Conservation (phyloP, 2,329 filamentous ascomycete genomes). For the Microcyclosporella mali region DNA sequence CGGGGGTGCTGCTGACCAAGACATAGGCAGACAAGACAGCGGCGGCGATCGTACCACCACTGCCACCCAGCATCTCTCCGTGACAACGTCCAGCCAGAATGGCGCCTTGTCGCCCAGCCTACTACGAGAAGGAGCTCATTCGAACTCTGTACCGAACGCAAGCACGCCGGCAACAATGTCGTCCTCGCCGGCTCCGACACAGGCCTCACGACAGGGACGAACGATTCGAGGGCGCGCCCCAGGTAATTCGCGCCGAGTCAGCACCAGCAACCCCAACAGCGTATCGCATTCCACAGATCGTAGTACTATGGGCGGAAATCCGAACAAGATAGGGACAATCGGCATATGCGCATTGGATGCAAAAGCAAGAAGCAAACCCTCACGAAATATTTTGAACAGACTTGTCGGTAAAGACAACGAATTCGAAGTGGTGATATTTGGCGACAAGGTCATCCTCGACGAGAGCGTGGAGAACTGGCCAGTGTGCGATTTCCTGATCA, state of each 20-base stretch:
- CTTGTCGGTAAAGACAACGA: conserved; percentile 85
- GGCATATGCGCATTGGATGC: conserved; percentile 93
- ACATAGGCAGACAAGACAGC: conserved; percentile 9
- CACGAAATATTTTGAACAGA: conserved; percentile 88
- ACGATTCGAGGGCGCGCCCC: conserved; percentile 37
- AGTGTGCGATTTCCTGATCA: conserved; percentile 91
- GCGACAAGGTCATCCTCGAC: conserved; percentile 96
- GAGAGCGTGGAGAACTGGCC: conserved; percentile 97
- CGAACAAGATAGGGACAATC: conserved; percentile 57
- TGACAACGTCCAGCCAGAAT: conserved; percentile 42
- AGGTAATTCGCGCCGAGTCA: conserved; percentile 66
- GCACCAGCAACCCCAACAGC: conserved; percentile 75
- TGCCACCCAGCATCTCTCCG: conserved; percentile 38
- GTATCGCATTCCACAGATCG: conserved; percentile 72
- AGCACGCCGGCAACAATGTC: not conserved
- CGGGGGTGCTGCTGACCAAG: conserved; percentile 10
- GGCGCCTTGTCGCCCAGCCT: conserved; percentile 37
- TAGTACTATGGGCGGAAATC: conserved; percentile 50
- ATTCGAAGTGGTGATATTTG: conserved; percentile 96
- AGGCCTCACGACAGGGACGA: conserved; percentile 16
- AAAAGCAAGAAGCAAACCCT: conserved; percentile 94
- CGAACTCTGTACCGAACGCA: not conserved
- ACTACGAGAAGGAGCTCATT: conserved; percentile 31
- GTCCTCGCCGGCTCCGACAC: conserved; percentile 35
- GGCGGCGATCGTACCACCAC: conserved; percentile 32